phyloP scores from a whole-genome alignment of 2,329 filamentous ascomycete species.

The Magnaporthiopsis rhizophila region DNA sequence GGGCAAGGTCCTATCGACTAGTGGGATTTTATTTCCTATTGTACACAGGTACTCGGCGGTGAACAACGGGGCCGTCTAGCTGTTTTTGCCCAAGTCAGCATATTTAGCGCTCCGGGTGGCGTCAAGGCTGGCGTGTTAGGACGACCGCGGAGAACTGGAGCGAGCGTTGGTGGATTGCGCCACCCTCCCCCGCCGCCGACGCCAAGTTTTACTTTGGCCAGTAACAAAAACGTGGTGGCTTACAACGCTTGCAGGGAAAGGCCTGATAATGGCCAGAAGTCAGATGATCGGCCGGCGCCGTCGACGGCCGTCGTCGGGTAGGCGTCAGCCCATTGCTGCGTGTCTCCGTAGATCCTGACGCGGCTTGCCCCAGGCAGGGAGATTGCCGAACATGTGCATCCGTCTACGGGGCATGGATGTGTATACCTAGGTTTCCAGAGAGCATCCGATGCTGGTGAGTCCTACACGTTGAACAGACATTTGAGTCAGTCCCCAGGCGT shows the following conservation, averaged over 20 bases:
- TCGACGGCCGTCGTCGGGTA: background rate
- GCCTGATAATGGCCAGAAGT: background rate
- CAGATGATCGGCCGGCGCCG: background rate
- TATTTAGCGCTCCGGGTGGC: background rate
- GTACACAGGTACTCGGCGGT: background rate
- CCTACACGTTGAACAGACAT: background rate
- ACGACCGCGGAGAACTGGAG: background rate
- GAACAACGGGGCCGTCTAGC: background rate
- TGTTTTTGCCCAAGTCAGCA: background rate
- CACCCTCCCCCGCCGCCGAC: background rate
- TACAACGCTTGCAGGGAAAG: background rate
- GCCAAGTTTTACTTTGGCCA: no score
- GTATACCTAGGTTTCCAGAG: background rate
- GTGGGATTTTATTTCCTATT: no score
- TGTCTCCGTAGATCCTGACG: background rate
- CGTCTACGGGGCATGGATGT: background rate
- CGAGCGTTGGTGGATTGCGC: background rate
- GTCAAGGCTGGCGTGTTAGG: background rate
- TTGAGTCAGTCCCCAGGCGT: background rate
- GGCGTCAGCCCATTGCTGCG: background rate
- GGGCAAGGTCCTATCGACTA: no score
- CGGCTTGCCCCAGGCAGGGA: background rate
- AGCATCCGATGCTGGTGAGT: no score
- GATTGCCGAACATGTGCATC: no score
- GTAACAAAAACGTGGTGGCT: background rate